Conservation (phyloP, 495 filamentous ascomycete species). For the Aspergillus egyptiacus region DNA sequence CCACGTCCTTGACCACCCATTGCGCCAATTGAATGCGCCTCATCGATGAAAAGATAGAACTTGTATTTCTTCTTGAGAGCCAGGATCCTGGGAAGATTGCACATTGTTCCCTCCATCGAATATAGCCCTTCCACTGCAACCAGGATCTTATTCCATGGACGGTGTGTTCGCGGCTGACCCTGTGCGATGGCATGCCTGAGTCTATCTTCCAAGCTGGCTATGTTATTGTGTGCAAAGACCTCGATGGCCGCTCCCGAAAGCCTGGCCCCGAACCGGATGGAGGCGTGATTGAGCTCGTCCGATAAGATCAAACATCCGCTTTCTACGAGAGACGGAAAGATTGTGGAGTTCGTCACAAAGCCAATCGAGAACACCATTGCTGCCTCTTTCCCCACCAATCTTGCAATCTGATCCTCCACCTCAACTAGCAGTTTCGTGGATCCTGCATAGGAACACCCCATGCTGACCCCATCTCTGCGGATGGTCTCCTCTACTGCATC, state of each 20-base stretch:
- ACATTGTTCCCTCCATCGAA: slow-evolving; percentile 94
- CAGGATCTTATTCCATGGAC: slow-evolving; percentile 91
- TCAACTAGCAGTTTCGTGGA: slow-evolving; percentile 71
- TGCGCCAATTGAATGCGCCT: slow-evolving; percentile 89
- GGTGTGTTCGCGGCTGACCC: slow-evolving; percentile 82
- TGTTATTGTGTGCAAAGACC: slow-evolving; percentile 88
- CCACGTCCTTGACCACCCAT: slow-evolving; percentile 74
- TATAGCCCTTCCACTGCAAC: slow-evolving; percentile 87
- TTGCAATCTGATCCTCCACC: slow-evolving; percentile 74
- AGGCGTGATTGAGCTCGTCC: slow-evolving; percentile 87
- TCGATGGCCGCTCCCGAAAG: slow-evolving; percentile 79
- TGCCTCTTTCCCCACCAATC: slow-evolving; percentile 78
- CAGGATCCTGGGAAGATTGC: slow-evolving; percentile 72
- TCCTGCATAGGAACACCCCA: slow-evolving; percentile 67
- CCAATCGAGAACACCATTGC: slow-evolving; percentile 93
- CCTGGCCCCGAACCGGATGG: slow-evolving; percentile 81
- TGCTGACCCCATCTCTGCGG: slow-evolving; percentile 66
- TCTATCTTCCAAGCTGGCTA: slow-evolving; percentile 67
- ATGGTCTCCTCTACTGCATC: slow-evolving; percentile 77
- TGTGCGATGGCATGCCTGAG: slow-evolving; percentile 79
- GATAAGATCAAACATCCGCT: slow-evolving; percentile 83
- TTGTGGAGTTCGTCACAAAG: slow-evolving; percentile 77
- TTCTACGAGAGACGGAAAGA: slow-evolving; percentile 75
- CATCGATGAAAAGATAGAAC: slow-evolving; percentile 82
- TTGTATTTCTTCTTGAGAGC: slow-evolving; percentile 82